Percentiles rank a stretch among this genome's conserved stretches.
Evolutionary conservation across 202 grass and related monocot genomes (phyloP).

Genomic region (Carex arenaria): DNA sequence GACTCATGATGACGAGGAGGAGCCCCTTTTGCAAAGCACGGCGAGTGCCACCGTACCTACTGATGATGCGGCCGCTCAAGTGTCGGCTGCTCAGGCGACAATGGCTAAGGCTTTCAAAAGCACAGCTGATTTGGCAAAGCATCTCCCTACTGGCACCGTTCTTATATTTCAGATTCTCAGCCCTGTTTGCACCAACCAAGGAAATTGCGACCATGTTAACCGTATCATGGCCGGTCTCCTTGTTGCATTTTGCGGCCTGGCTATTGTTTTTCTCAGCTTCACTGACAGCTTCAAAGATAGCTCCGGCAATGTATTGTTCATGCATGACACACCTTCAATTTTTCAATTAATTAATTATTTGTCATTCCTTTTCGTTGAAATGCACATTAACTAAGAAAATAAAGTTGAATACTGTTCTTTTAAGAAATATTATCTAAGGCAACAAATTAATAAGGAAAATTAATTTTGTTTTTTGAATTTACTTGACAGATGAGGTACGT

Average conservation of each 20-base stretch:
- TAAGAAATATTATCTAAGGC: not conserved
- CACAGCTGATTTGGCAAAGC: constrained; percentile 50
- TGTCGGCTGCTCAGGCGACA: constrained; percentile 26
- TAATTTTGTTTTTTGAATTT: not conserved
- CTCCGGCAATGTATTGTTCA: constrained; percentile 14
- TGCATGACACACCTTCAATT: too few species aligned
- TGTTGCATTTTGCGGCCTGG: constrained; percentile 35
- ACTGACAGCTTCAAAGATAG: constrained; percentile 52
- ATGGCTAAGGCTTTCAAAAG: constrained; percentile 36
- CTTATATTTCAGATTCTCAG: constrained; percentile 62
- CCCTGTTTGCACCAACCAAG: constrained; percentile 53
- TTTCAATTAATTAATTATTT: not conserved
- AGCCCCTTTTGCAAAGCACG: not conserved
- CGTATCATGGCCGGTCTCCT: constrained; percentile 43
- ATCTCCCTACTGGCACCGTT: constrained; percentile 54
- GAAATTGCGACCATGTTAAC: constrained; percentile 38
- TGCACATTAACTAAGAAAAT: too few species aligned
- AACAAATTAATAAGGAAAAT: not conserved
- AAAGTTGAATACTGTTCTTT: not conserved
- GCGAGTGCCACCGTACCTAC: not conserved
- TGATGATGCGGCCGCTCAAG: constrained; percentile 2
- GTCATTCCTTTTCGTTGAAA: not conserved
- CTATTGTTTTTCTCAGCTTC: constrained; percentile 52
- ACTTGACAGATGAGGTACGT: constrained; percentile 30
- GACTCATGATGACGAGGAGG: not conserved